Percentiles rank a stretch among this genome's conserved stretches.
These are phyloP conservation scores for Rhytidhysteron rufulum DNA, from an alignment of 2,329 filamentous ascomycete species.

Conservation along the genomic window DNA sequence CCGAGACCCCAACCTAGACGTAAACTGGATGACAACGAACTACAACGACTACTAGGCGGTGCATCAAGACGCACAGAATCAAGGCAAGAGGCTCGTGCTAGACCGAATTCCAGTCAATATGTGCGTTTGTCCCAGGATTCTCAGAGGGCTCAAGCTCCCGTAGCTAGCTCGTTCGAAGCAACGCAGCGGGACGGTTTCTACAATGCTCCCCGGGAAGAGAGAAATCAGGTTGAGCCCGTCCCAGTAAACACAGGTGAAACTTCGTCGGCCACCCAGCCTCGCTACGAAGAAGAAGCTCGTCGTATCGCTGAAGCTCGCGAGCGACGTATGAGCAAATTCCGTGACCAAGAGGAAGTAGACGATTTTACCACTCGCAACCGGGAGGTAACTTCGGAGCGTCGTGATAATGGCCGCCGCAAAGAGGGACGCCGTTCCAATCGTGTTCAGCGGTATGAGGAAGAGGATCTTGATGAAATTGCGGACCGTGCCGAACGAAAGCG, in stretches of 20 bases:
- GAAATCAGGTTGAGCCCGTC: not conserved
- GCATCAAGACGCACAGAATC: too few relatives aligned
- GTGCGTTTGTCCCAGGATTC: slow-evolving; percentile 1
- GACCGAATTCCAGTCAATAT: not conserved
- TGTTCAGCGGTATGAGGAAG: slow-evolving; percentile 14
- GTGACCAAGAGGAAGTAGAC: not conserved
- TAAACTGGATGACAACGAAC: not conserved
- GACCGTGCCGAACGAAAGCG: slow-evolving; percentile 29
- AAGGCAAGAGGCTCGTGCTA: not conserved
- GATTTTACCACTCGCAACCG: not conserved
- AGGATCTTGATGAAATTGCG: slow-evolving; percentile 20
- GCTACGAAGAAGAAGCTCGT: slow-evolving; percentile 56
- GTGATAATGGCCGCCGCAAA: slow-evolving; percentile 10
- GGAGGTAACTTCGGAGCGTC: slow-evolving; percentile 11
- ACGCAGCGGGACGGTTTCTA: not conserved
- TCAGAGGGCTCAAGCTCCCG: not conserved
- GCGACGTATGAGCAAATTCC: not conserved
- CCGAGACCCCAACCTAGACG: not conserved
- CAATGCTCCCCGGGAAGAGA: not conserved
- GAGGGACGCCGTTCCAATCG: slow-evolving; percentile 11
- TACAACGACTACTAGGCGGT: not conserved
- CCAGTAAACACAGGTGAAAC: slow-evolving; percentile 48
- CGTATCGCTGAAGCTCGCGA: not conserved
- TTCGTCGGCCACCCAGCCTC: slow-evolving; percentile 71
- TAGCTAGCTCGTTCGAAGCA: not conserved